These are phyloP conservation scores for Biscutella laevigata DNA, from an alignment of 441 rosid species.

Conservation along the genomic window DNA sequence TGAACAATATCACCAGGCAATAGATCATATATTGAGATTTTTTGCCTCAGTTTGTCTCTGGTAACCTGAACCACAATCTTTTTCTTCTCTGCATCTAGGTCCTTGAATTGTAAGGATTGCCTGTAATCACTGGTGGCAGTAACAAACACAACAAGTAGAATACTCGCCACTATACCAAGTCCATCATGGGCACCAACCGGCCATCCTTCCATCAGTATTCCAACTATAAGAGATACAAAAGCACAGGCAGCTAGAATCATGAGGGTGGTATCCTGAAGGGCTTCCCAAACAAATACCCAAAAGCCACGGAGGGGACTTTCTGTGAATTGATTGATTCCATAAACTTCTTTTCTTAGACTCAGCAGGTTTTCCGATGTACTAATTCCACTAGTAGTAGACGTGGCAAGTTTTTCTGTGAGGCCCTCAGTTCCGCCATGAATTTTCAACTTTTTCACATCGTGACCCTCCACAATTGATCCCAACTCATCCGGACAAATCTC, in stretches of 20 bases:
- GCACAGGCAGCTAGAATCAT: slow-evolving; percentile 66
- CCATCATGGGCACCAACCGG: slow-evolving; percentile 73
- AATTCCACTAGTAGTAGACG: slow-evolving; percentile 50
- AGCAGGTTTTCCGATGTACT: slow-evolving; percentile 38
- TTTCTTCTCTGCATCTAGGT: slow-evolving; percentile 66
- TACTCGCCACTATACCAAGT: slow-evolving; percentile 69
- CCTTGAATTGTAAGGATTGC: slow-evolving; percentile 71
- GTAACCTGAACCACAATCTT: slow-evolving; percentile 62
- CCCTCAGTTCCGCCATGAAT: slow-evolving; percentile 70
- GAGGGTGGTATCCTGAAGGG: slow-evolving; percentile 69
- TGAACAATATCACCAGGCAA: slow-evolving; percentile 70
- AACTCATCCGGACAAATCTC: slow-evolving; percentile 81
- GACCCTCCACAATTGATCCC: slow-evolving; percentile 81
- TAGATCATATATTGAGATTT: slow-evolving; percentile 54
- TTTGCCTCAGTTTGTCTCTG: slow-evolving; percentile 54
- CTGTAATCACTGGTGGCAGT: slow-evolving; percentile 72
- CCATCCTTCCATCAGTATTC: slow-evolving; percentile 73
- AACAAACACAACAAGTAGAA: slow-evolving; percentile 65
- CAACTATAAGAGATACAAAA: slow-evolving; percentile 54
- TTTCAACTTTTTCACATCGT: slow-evolving; percentile 64
- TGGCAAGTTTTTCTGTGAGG: slow-evolving; percentile 50
- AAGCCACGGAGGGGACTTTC: slow-evolving; percentile 66
- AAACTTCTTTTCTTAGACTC: slow-evolving; percentile 38
- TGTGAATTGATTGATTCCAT: slow-evolving; percentile 72
- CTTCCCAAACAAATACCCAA: slow-evolving; percentile 79